Base-by-base conservation (phyloP, 768 basidiomycete genomes). In the Rhodotorula graminis region DNA sequence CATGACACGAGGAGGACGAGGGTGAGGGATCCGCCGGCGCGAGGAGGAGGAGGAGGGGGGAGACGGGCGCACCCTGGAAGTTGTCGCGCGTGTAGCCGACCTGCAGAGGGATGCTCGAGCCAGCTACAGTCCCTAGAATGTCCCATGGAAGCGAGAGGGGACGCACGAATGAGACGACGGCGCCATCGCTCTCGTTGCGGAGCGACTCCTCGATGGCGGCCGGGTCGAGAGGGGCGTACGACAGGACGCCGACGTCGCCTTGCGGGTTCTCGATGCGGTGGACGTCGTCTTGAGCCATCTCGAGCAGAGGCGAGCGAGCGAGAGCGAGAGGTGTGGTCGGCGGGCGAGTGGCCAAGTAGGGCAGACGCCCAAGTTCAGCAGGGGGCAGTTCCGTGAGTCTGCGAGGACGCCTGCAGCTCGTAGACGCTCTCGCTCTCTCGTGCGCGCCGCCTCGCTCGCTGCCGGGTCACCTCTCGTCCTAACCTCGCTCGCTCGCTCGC, bases 31-130 rank as follows among this genome's bases (percentile, higher is more conserved):
- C 37, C 27, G 37, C 5, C 9, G 9, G n/a, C 21, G 15, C 31
- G 46, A 0, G 55, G 56, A 44, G n/a, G 31, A 7, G 46, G 46
- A 3, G 64, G 46, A 44, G 4, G 42, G 1, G 40, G 11, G 12
- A 6, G 37, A 6, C 33, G 9, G 1, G 29, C 76, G 61, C 77
- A 89, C 91, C 91, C 86, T 88, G 84, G 82, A 93, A 93, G 0
- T 88, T 88, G 80, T 92, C 89, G 68, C 92, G 86, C 12, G 92
- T 94, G 23, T 91, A 91, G 15, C 92, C 92, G 65, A 92, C 74
- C 74, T 75, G 49, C 4, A 0, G 5, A 23, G 2, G 23, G 1
- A 31, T 25, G 23, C 10, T 3, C 58, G 10, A 12, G 40, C 12
- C 25, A 25, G 23, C 37, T 2, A n/a, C 27, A 27, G 23, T 16